Base-by-base conservation (phyloP, 23 red algal genomes). In the Chondrus crispus region DNA sequence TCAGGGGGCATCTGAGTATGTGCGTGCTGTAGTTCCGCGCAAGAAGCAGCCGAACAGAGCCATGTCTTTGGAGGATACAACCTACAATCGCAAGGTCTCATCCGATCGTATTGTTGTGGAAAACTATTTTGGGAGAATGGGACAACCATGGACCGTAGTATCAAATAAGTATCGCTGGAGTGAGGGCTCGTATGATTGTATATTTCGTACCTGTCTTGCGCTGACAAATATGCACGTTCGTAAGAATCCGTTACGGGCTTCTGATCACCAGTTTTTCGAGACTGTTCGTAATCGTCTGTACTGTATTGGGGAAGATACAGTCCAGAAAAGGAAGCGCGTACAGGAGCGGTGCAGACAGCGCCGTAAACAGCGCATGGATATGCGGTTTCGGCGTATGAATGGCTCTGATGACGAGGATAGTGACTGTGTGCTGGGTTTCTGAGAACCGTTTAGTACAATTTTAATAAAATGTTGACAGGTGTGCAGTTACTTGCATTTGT, bases 91-190 rank as follows among this genome's bases (percentile, higher is more conserved):
- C 4, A 48, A 70, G 19, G 54, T 51, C 11, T 74, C 84, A 14
- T 54, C 44, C 16, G 84, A 88, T 88, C 38, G 84, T 5, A 58
- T 74, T 18, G 58, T 88, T 50, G 1, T 88, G 5, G 84, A 73
- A 29, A 88, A 88, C 54, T 53, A 42, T 24, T 88, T 74, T 53
- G 84, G 84, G 16, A 42, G 47, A 3, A 44, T 88, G 16, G 20
- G 19, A 2, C 24, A 53, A 3, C 24, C 74, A 16, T 74, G 84
- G 84, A 33, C 40, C 10, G 2, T 74, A 4, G 32, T 74, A 30
- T 2, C 62, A 22, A 2, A 13, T 0, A 88, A 74, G 29, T 75
- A 8, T 16, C 14, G 84, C 2, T 74, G 63, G 84, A 43, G 16
- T 30, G 84, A 72, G 46, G 62, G 40, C 29, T 7, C 14, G 18